Conservation (phyloP, 805 yeast genomes). For the Wickerhamomyces hampshirensis region DNA sequence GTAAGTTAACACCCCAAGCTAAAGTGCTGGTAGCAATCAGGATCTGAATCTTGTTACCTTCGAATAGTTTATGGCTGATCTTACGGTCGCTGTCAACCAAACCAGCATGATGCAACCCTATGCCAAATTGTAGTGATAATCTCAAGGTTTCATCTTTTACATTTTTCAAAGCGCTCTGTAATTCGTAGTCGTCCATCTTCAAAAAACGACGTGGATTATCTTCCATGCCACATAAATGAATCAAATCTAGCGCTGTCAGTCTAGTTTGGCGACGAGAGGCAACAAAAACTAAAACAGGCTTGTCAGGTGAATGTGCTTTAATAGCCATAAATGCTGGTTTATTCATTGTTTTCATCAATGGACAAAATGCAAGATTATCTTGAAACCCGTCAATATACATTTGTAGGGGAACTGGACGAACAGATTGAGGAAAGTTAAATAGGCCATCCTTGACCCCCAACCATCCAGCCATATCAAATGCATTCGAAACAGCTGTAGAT, state of each 20-base stretch:
- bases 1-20: slow-evolving; percentile 99
- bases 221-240: slow-evolving; percentile 60
- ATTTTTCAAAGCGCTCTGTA: slow-evolving; percentile 54
- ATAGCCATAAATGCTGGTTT: slow-evolving; percentile 70
- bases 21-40: slow-evolving; percentile 93
- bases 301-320: slow-evolving; percentile 61
- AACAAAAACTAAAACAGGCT: slow-evolving; percentile 95
- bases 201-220: slow-evolving; percentile 58
- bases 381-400: slow-evolving; percentile 85
- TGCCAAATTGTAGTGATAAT: slow-evolving; percentile 75
- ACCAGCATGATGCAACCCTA: slow-evolving; percentile 98
- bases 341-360: slow-evolving; percentile 67
- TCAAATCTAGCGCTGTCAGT: slow-evolving; percentile 73
- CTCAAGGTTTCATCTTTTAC: slow-evolving; percentile 75
- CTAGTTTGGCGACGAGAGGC: slow-evolving; percentile 93
- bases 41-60: slow-evolving; percentile 79
- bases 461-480: slow-evolving; percentile 91
- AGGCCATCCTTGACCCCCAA: slow-evolving; percentile 88
- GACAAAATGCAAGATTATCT: slow-evolving; percentile 77
- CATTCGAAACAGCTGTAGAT: slow-evolving; percentile 92
- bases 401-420: slow-evolving; percentile 90
- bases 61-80: slow-evolving; percentile 79
- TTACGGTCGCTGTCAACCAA: slow-evolving; percentile 88
- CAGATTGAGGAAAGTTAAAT: slow-evolving; percentile 93
- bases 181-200: slow-evolving; percentile 45